Percentiles rank a stretch among this genome's conserved stretches.
Conservation (phyloP, 805 yeast species). For the Kuraishia borneana region DNA sequence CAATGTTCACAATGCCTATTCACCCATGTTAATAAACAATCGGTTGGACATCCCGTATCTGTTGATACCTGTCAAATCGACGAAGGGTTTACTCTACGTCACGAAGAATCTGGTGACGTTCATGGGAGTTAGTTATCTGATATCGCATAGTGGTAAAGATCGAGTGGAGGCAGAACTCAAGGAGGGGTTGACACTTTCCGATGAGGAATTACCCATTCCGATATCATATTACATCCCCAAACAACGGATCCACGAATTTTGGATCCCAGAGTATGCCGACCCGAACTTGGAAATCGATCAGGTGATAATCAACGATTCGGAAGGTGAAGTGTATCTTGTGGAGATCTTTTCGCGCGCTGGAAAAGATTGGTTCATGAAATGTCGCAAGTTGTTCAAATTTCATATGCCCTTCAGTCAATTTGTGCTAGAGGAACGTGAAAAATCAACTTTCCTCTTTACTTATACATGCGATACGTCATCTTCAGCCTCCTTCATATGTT, state of each 20-base stretch:
- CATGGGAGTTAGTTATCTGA: constrained; percentile 12
- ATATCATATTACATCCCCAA: constrained; percentile 15
- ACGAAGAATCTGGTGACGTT: constrained; percentile 12
- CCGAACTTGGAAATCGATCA: constrained; percentile 13
- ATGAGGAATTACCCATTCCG: constrained; percentile 4
- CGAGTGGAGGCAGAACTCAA: constrained; percentile 4
- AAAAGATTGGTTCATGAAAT: constrained; percentile 6
- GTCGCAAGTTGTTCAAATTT: background rate
- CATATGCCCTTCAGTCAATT: background rate
- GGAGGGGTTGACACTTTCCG: constrained; percentile 3
- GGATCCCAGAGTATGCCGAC: constrained; percentile 9
- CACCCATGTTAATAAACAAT: constrained; percentile 11
- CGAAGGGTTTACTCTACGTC: constrained; percentile 15
- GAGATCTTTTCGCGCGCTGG: constrained; percentile 12
- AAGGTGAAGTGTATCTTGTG: constrained; percentile 11
- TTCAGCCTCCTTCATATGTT: background rate
- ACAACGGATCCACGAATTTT: constrained; percentile 7
- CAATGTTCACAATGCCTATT: constrained; percentile 8
- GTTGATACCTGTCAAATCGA: constrained; percentile 12
- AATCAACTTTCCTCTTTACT: background rate
- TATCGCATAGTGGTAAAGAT: constrained; percentile 16
- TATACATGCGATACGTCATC: background rate
- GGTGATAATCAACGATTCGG: constrained; percentile 13
- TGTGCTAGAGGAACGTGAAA: background rate
- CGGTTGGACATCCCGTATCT: constrained; percentile 16